Base-by-base conservation (phyloP, 192 early-diverging fungal species). In the Linnemannia exigua region DNA sequence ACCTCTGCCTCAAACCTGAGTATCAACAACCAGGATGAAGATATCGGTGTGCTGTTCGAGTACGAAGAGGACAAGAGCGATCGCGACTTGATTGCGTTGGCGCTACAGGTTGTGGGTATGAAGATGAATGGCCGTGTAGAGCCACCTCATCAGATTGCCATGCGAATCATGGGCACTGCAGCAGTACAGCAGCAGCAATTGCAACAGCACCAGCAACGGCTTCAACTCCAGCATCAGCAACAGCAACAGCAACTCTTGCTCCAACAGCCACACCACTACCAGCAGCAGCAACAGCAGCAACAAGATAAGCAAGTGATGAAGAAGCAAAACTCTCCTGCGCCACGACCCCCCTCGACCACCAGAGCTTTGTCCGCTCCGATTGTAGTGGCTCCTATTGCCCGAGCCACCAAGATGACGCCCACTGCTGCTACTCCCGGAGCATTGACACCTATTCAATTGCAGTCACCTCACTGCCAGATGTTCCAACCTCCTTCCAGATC, bases 31-130 rank as follows among this genome's bases (percentile, higher is more conserved):
- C 58, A 63, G n/a, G 37, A 48, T n/a, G 54, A 70, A n/a, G 76
- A 79, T 28, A 73, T 31, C 14, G 71, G 72, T 3, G 77, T 67
- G 4, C 25, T 86, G 38, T 92, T 92, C 61, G 81, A 84, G 22
- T 92, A 91, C 22, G 77, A 89, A 33, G 89, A 92, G 70, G 92
- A 96, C 76, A 89, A 95, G 19, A 75, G 84, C 36, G 96, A 96
- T 78, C 88, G 93, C 28, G 93, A 93, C 70, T 82, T 97, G 81
- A 91, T 95, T 70, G 95, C 95, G 67, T 84, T 97, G 70, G 93
- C 95, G 15, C 81, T 97, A 74, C 94, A 95, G 68, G 92, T 96
- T 1, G 87, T 96, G 3, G 96, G 96, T 7, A 84, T 97, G 79
- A 83, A 91, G 67, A 91, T 94, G 88, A 90, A 88, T 35, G 94